phyloP scores from a whole-genome alignment of 1,284 basidiomycete species.

The Inonotus hispidus region DNA sequence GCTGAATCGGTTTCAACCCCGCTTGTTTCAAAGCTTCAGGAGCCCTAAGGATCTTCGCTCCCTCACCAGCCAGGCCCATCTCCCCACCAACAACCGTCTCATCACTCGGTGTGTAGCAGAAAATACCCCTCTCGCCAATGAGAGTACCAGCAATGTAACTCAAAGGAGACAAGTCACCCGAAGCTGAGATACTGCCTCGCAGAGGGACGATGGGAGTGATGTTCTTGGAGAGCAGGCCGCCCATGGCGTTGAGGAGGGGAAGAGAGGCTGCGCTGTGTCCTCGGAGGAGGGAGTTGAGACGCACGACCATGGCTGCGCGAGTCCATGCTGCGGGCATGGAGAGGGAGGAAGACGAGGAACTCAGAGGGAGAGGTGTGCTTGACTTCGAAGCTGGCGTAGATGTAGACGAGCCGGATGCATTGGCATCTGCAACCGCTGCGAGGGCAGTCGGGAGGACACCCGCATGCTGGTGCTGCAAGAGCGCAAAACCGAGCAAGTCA shows the following conservation, averaged over 20 bases:
- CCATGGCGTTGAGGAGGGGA: slow-evolving; percentile 78
- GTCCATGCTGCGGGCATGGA: slow-evolving; percentile 89
- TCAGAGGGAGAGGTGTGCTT: slow-evolving; percentile 48
- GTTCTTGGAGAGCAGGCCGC: slow-evolving; percentile 63
- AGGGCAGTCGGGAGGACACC: slow-evolving; percentile 58
- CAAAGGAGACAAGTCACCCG: slow-evolving; percentile 75
- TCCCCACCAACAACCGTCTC: slow-evolving; percentile 34
- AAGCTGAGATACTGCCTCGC: slow-evolving; percentile 77
- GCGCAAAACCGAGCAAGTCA: slow-evolving; percentile 63
- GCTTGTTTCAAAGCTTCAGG: slow-evolving; percentile 62
- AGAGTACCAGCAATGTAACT: slow-evolving; percentile 81
- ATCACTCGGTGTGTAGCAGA: slow-evolving; percentile 45
- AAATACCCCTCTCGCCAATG: slow-evolving; percentile 75
- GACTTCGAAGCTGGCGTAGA: not conserved
- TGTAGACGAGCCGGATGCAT: slow-evolving; percentile 40
- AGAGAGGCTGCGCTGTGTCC: slow-evolving; percentile 84
- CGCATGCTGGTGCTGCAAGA: slow-evolving; percentile 75
- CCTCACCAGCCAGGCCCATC: slow-evolving; percentile 13
- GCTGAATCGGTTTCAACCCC: slow-evolving; percentile 59
- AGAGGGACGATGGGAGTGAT: slow-evolving; percentile 83
- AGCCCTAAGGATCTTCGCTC: slow-evolving; percentile 54
- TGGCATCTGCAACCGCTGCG: slow-evolving; percentile 6
- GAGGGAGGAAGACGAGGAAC: slow-evolving; percentile 59
- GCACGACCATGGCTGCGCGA: slow-evolving; percentile 81
- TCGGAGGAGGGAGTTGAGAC: slow-evolving; percentile 84